Base-by-base conservation (phyloP, 495 filamentous ascomycete species). In the Oidiodendron maius region DNA sequence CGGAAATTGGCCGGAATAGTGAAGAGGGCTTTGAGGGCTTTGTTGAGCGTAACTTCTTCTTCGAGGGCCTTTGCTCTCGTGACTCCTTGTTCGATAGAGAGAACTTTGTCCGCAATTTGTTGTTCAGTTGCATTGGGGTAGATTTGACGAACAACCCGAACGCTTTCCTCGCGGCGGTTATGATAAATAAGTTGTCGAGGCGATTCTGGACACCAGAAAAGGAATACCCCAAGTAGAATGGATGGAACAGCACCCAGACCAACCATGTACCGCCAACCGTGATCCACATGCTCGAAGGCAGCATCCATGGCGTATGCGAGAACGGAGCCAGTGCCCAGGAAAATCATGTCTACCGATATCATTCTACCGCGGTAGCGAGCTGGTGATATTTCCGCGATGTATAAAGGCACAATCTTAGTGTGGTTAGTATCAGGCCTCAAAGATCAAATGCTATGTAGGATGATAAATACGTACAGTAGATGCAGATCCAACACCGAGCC, bases 281-380 rank as follows among this genome's bases (percentile, higher is more conserved):
- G 50, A 10, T 49, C 32, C 11, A 72, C 69, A 35, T 71, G 53
- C 1, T 69, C 64, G 51, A 78, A 74, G 0, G 59, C 75, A 5
- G 75, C 74, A 37, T 6, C 75, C 17, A 77, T 57, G 1, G 64
- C 70, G 41, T 74, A 76, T 4, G 65, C 62, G 28, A 78, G 47
- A 1, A 78, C 48, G 41, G 76, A 73, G 8, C 75, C 75, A 21
- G 66, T 66, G 1, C 71, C 74, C 28, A 78, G 67, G 40, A 61
- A 66, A 64, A 80, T 71, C 37, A 77, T 75, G 56, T 79, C 69
- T 18, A 79, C 62, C 1, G 64, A 71, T 26, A 78, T 70, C 67
- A 76, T 71, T 30, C 71, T 66, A 16, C 75, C 75, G 10, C 75
- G 71, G 48, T 68, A 70, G 43, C 66, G 63, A 8, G 74, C 65